Conservation (phyloP, 2,329 filamentous ascomycete genomes). For the Exophiala sp. region DNA sequence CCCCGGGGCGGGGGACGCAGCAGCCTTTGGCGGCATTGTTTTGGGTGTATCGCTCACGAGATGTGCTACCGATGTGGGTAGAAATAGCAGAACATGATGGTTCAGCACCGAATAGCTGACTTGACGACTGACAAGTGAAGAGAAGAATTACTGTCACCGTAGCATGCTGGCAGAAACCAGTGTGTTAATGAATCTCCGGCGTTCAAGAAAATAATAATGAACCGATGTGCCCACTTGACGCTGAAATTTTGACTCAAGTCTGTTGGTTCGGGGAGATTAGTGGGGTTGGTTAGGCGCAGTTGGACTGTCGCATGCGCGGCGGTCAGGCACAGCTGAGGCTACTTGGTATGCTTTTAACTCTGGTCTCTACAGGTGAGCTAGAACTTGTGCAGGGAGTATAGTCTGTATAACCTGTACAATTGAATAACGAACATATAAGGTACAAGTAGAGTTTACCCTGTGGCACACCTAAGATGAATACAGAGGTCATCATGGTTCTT, state of each 20-base stretch:
- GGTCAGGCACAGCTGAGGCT: too few relatives aligned
- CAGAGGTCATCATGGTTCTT: too few relatives aligned
- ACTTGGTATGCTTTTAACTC: too few relatives aligned
- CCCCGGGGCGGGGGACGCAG: constrained; percentile 32
- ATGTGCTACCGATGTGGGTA: constrained; percentile 28
- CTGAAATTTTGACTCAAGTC: constrained; percentile 12
- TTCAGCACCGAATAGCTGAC: constrained; percentile 18
- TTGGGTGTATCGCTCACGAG: constrained; percentile 13
- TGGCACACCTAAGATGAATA: too few relatives aligned
- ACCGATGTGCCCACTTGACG: not conserved
- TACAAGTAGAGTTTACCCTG: too few relatives aligned
- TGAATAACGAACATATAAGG: too few relatives aligned
- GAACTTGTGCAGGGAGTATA: too few relatives aligned
- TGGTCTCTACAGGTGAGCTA: not conserved
- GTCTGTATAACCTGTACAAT: not conserved
- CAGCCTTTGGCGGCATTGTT: constrained; percentile 22
- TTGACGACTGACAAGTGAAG: not conserved
- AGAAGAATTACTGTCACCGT: constrained; percentile 5
- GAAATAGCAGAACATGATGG: constrained; percentile 25
- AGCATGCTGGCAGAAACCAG: constrained; percentile 2
- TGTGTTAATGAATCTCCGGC: constrained; percentile 6
- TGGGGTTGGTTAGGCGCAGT: constrained; percentile 5
- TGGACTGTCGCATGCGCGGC: too few relatives aligned
- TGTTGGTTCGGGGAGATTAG: constrained; percentile 1
- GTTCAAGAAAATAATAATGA: not conserved